These are phyloP conservation scores for Hyaloscypha variabilis DNA, from an alignment of 495 filamentous ascomycete species.

Conservation along the genomic window DNA sequence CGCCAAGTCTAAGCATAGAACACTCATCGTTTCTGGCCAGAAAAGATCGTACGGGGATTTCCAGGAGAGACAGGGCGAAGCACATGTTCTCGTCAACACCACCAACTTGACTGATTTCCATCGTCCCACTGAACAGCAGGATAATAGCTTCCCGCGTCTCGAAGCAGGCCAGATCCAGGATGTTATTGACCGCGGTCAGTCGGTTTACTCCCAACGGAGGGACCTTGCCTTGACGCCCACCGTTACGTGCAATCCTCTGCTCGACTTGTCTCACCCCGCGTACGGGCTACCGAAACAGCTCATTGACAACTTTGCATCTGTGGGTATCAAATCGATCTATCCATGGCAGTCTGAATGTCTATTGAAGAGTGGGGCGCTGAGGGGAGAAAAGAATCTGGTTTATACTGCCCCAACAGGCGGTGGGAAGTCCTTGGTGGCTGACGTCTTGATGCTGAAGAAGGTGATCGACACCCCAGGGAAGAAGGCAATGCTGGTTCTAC, in stretches of 20 bases:
- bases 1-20: slow-evolving; percentile 41
- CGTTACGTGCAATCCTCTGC: slow-evolving; percentile 56
- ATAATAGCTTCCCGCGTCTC: slow-evolving; percentile 18
- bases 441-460: slow-evolving; percentile 73
- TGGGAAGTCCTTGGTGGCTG: slow-evolving; percentile 78
- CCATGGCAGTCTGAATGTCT: slow-evolving; percentile 85
- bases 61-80: slow-evolving; percentile 1
- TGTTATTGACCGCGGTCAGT: slow-evolving; percentile 23
- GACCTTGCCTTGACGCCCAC: slow-evolving; percentile 49
- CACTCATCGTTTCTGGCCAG: slow-evolving; percentile 43
- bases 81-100: slow-evolving; percentile 9
- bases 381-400: slow-evolving; percentile 70
- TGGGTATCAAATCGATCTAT: slow-evolving; percentile 73
- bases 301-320: slow-evolving; percentile 63
- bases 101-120: slow-evolving; percentile 16
- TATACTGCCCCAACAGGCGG: slow-evolving; percentile 87
- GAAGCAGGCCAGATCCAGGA: slow-evolving; percentile 21
- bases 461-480: slow-evolving; percentile 64
- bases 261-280: slow-evolving; percentile 62
- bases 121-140: slow-evolving; percentile 2
- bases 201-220: slow-evolving; percentile 52
- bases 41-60: slow-evolving; percentile 41
- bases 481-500: slow-evolving; percentile 79
- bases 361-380: slow-evolving; percentile 65
- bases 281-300: slow-evolving; percentile 66